These are phyloP conservation scores for Bruguiera hainesii DNA, from an alignment of 441 rosid species.

Conservation along the genomic window DNA sequence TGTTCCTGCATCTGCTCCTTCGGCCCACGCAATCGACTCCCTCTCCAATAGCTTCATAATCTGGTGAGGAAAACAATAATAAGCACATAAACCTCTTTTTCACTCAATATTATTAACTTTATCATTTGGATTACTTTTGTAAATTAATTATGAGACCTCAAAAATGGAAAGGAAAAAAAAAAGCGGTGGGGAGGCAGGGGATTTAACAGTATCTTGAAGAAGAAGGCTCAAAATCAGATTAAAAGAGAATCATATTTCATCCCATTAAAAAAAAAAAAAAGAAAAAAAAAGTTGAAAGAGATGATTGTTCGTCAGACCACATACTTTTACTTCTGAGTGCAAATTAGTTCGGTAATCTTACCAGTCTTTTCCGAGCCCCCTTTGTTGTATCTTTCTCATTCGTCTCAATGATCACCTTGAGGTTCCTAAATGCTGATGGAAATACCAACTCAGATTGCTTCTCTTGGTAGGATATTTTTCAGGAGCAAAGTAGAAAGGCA, in stretches of 20 bases:
- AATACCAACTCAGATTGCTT: neutral
- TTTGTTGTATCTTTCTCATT: conserved; percentile 34
- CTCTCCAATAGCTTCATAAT: conserved; percentile 44
- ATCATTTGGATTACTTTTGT: too few species aligned
- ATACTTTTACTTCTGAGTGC: neutral
- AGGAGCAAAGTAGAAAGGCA: conserved; percentile 1
- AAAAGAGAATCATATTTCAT: neutral
- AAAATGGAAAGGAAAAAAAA: too few species aligned
- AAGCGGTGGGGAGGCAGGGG: too few species aligned
- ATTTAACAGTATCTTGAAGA: too few species aligned
- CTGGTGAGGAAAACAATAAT: conserved; percentile 20
- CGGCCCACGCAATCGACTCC: conserved; percentile 49
- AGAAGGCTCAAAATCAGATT: too few species aligned
- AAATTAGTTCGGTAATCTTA: conserved; percentile 16
- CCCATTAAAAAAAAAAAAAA: neutral
- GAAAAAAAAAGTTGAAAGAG: neutral
- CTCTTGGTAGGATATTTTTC: conserved; percentile 5
- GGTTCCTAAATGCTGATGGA: conserved; percentile 46
- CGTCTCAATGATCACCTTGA: conserved; percentile 44
- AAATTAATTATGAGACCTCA: too few species aligned
- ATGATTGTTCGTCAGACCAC: neutral
- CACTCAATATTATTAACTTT: neutral
- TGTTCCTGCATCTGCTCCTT: conserved; percentile 37
- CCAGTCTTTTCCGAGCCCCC: conserved; percentile 47
- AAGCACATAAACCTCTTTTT: neutral